Evolutionary conservation across 768 basidiomycete genomes (phyloP).

Genomic region (Macrolepiota fuliginosa): DNA sequence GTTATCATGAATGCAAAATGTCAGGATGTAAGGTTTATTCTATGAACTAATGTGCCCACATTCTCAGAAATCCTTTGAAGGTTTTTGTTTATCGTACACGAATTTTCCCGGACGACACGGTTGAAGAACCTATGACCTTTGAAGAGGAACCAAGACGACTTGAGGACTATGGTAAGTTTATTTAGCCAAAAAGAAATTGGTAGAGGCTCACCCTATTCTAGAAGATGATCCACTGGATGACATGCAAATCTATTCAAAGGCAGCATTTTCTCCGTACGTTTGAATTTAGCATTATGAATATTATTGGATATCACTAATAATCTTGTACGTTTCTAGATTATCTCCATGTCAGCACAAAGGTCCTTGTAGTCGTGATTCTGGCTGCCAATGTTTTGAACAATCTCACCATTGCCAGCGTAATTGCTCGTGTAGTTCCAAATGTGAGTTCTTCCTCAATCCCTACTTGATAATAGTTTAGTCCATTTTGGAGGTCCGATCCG

Average conservation of each 20-base stretch:
- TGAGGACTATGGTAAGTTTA: background rate
- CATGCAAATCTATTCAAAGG: background rate
- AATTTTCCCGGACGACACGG: slow-evolving; percentile 13
- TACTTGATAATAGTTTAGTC: background rate
- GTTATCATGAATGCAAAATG: slow-evolving; percentile 57
- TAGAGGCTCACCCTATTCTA: background rate
- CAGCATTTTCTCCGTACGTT: slow-evolving; percentile 25
- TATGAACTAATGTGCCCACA: background rate
- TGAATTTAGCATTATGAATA: background rate
- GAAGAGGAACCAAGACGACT: background rate
- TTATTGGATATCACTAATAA: background rate
- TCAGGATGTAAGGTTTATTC: slow-evolving; percentile 41
- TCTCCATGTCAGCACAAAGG: slow-evolving; percentile 57
- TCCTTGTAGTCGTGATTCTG: slow-evolving; percentile 39
- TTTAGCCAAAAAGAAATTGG: background rate
- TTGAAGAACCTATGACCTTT: slow-evolving; percentile 3
- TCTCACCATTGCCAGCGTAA: slow-evolving; percentile 52
- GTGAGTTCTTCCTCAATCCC: slow-evolving; percentile 31
- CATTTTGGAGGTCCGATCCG: slow-evolving; percentile 44
- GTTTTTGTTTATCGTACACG: slow-evolving; percentile 26
- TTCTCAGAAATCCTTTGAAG: slow-evolving; percentile 13
- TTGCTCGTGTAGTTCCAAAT: slow-evolving; percentile 51
- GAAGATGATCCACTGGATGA: slow-evolving; percentile 3
- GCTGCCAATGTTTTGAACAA: slow-evolving; percentile 50
- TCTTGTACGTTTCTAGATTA: slow-evolving; percentile 27